Conservation (phyloP, 768 basidiomycete species). For the Tulasnella sp. region DNA sequence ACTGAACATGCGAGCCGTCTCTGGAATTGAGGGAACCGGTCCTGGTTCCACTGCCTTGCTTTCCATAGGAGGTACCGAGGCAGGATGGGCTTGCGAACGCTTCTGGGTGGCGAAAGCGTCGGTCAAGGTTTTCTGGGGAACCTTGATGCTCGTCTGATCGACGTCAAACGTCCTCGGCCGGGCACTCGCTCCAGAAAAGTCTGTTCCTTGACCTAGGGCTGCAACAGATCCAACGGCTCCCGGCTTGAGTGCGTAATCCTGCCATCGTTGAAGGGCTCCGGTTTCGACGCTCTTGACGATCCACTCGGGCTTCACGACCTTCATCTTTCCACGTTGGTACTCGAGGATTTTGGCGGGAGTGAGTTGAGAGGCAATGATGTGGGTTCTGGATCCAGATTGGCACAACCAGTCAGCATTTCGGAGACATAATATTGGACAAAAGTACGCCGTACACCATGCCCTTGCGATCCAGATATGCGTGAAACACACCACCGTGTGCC, state of each 20-base stretch:
- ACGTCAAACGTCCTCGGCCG: constrained; percentile 17
- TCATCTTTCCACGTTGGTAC: constrained; percentile 62
- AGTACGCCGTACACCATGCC: constrained; percentile 47
- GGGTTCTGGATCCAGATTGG: constrained; percentile 43
- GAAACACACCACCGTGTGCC: constrained; percentile 70
- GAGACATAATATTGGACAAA: not conserved
- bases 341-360: constrained; percentile 84
- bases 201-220: constrained; percentile 5
- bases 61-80: not conserved
- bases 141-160: constrained; percentile 17
- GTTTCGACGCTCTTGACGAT: constrained; percentile 64
- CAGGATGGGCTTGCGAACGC: not conserved
- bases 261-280: constrained; percentile 67
- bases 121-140: not conserved
- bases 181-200: not conserved
- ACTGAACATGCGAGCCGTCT: no score
- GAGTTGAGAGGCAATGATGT: constrained; percentile 83
- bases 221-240: constrained; percentile 3
- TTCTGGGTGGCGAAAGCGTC: not conserved
- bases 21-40: not conserved
- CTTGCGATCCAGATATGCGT: constrained; percentile 75
- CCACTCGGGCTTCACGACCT: constrained; percentile 85
- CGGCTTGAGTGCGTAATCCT: constrained; percentile 38
- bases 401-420: not conserved
- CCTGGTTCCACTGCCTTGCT: not conserved